Evolutionary conservation across 495 filamentous ascomycete species (phyloP).

Genomic region (Aspergillus avenaceus): DNA sequence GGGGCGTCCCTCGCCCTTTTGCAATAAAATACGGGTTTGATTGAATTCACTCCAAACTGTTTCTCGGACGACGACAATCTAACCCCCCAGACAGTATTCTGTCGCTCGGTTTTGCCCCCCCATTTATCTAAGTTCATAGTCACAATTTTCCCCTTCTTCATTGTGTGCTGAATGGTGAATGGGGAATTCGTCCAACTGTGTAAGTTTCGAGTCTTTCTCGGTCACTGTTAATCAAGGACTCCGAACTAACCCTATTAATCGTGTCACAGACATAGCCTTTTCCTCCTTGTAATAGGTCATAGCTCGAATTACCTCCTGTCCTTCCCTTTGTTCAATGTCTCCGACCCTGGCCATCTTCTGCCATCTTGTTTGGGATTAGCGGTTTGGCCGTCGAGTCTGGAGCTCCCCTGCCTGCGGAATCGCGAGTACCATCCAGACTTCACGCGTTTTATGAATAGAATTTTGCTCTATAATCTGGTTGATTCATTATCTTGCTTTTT

Average conservation of each 20-base stretch:
- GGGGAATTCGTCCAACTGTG: conserved; percentile 21
- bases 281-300: background rate
- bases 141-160: conserved; percentile 5
- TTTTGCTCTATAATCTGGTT: background rate
- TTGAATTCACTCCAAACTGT: conserved; percentile 15
- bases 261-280: conserved; percentile 7
- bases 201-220: conserved; percentile 9
- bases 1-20: conserved; percentile 11
- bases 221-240: background rate
- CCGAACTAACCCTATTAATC: background rate
- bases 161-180: conserved; percentile 18
- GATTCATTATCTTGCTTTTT: background rate
- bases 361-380: conserved; percentile 5
- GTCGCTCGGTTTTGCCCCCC: conserved; percentile 14
- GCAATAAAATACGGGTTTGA: conserved; percentile 10
- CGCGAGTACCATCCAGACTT: background rate
- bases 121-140: conserved; percentile 12
- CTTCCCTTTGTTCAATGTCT: conserved; percentile 14
- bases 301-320: conserved; percentile 7
- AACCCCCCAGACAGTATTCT: conserved; percentile 15
- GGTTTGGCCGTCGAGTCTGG: conserved; percentile 4
- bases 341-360: background rate
- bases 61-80: conserved; percentile 41
- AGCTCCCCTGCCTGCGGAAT: background rate
- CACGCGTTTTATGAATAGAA: background rate